Conservation (phyloP, 495 filamentous ascomycete species). For the Annulohypoxylon maeteangense region DNA sequence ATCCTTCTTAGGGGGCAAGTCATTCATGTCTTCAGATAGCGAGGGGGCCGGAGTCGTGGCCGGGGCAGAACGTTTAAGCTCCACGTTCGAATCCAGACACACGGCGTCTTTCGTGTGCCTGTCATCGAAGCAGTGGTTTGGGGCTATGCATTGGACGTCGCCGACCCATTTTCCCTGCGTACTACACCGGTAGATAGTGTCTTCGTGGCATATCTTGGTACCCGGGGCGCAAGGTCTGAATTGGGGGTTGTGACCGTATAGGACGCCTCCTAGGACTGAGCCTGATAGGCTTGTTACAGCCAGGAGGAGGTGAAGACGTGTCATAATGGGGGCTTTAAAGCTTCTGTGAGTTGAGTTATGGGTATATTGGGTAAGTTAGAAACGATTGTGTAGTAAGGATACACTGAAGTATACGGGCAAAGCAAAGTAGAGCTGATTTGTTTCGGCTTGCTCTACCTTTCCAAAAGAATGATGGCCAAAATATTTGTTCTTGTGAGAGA, state of each 20-base stretch:
- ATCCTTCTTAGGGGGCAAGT: not conserved
- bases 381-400: not conserved
- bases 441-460: not conserved
- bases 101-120: not conserved
- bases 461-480: not conserved
- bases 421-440: constrained; percentile 6
- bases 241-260: not conserved
- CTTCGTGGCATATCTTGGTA: not conserved
- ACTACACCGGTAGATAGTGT: constrained; percentile 6
- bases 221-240: not conserved
- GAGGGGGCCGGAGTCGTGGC: not conserved
- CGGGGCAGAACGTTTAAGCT: not conserved
- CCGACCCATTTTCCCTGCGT: not conserved
- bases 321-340: constrained; percentile 18
- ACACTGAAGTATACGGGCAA: constrained; percentile 9
- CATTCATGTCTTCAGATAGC: not conserved
- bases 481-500: not conserved
- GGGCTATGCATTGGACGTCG: not conserved
- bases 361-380: not conserved
- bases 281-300: constrained; percentile 1
- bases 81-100: not conserved
- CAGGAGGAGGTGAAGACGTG: not conserved
- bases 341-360: not conserved
- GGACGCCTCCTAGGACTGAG: not conserved
- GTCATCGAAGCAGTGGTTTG: not conserved